Evolutionary conservation across 352 stramenopile species (phyloP).

Genomic region (Globisporangium acanthophoron): DNA sequence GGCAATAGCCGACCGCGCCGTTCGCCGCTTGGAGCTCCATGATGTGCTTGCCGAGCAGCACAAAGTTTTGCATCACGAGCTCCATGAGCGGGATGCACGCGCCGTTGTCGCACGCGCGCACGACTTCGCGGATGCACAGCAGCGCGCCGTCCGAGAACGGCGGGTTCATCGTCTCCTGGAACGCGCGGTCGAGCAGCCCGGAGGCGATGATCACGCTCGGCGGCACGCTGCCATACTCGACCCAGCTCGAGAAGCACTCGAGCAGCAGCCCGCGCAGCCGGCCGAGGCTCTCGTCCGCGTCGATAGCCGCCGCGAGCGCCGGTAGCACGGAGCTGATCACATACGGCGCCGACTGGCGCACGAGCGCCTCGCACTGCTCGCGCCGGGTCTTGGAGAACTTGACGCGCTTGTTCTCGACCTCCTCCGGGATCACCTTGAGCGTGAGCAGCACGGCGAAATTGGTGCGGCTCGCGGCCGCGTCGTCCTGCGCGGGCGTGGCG

Average conservation of each 20-base stretch:
- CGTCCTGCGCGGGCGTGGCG: slow-evolving; percentile 28
- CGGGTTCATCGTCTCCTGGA: slow-evolving; percentile 40
- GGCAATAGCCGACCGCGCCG: slow-evolving; percentile 33
- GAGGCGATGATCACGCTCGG: slow-evolving; percentile 52
- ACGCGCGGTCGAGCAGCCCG: slow-evolving; percentile 52
- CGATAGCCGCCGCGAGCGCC: slow-evolving; percentile 47
- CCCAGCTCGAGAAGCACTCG: slow-evolving; percentile 65
- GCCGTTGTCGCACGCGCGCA: slow-evolving; percentile 48
- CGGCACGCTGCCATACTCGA: slow-evolving; percentile 61
- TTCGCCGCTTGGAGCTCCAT: slow-evolving; percentile 24
- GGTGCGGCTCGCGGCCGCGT: slow-evolving; percentile 34
- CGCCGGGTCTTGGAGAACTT: slow-evolving; percentile 72
- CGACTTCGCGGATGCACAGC: slow-evolving; percentile 60
- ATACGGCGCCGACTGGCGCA: slow-evolving; percentile 54
- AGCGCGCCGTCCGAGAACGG: slow-evolving; percentile 40
- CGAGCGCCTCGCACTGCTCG: slow-evolving; percentile 53
- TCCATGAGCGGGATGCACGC: slow-evolving; percentile 70
- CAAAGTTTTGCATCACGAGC: slow-evolving; percentile 72
- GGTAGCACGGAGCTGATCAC: slow-evolving; percentile 59
- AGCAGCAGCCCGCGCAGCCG: slow-evolving; percentile 46
- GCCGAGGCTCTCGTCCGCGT: slow-evolving; percentile 40
- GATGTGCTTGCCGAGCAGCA: slow-evolving; percentile 59
- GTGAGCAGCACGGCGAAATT: slow-evolving; percentile 74
- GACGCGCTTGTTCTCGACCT: slow-evolving; percentile 74
- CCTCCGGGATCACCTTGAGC: slow-evolving; percentile 72